Evolutionary conservation across 179 eudicot genomes (phyloP), one percentile per base, ranked within the genome.

Genomic region (Beta lomatogona): DNA sequence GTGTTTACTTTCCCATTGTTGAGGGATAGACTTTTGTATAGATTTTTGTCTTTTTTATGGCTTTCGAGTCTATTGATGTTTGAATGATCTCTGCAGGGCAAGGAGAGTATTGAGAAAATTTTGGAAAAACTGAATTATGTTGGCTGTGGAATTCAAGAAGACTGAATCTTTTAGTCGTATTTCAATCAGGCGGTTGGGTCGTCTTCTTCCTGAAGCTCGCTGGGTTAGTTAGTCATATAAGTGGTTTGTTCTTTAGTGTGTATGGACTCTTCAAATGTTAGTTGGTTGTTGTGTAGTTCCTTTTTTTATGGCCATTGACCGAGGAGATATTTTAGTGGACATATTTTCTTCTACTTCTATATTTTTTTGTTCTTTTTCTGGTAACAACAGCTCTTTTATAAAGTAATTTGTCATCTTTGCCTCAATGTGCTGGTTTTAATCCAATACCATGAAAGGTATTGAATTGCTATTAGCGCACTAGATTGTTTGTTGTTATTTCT

Each of bases 131-230:
- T 90, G 83, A 76, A 88, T 46, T 77, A 31, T 18, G 88, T 85
- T 74, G 89, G 91, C 50, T 88, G 19, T 87, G 88, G 77, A 46
- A 81, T 85, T 57, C 72, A 65, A 31, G 94, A 92, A 71, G 87
- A 77, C 82, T 81, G 90, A 85, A 76, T 80, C 84, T 44, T 92
- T 90, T 71, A 90, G 94, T 77, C 98, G 88, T 54, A 93, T 93
- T 31, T 91, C 91, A 58, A 82, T 92, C 72, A 85, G 94, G 44
- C 84, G 98, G 83, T 78, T 93, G 83, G 98, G 98, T 50, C 94
- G 98, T 79, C 86, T 93, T 71, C 93, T 93, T 86, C 96, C 98
- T 28, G 97, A 93, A 75, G 90, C 92, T 88, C 93, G 92, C 58
- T 92, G 97, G 97, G 98, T 93, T 73, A 66, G 83, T 25, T 77